These are phyloP conservation scores for Coemansia sp. DNA, from an alignment of 192 early-diverging fungal species.

Conservation along the genomic window DNA sequence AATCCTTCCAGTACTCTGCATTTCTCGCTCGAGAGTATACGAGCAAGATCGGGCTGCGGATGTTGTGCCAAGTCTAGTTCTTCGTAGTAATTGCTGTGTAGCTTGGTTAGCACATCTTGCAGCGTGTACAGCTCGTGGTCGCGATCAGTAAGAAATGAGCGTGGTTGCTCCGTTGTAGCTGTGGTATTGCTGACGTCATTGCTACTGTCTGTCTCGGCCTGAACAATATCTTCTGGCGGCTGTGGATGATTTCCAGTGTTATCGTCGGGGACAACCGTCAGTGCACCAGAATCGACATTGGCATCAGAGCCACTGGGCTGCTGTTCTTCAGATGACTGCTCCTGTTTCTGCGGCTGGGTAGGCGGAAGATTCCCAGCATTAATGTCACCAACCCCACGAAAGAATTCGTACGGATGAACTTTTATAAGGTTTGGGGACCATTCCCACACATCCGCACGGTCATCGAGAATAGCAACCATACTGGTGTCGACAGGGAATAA, in stretches of 20 bases:
- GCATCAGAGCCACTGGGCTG: not conserved
- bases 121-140: constrained; percentile 62
- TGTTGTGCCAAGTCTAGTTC: constrained; percentile 20
- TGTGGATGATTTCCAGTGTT: constrained; percentile 16
- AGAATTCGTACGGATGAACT: constrained; percentile 91
- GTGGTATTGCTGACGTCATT: constrained; percentile 1
- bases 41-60: constrained; percentile 36
- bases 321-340: constrained; percentile 2
- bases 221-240: constrained; percentile 19
- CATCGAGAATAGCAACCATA: constrained; percentile 97
- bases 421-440: constrained; percentile 88
- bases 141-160: constrained; percentile 46
- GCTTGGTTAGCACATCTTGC: constrained; percentile 57
- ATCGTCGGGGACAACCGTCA: not conserved
- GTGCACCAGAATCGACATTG: not conserved
- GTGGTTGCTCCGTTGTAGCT: not conserved
- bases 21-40: constrained; percentile 65
- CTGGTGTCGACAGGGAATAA: constrained; percentile 92
- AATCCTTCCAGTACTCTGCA: constrained; percentile 63
- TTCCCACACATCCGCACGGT: constrained; percentile 93
- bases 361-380: constrained; percentile 71
- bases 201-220: constrained; percentile 18
- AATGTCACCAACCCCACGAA: constrained; percentile 93
- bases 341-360: constrained; percentile 5
- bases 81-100: constrained; percentile 73